A percentile compares a stretch with the other conserved stretches of the same genome.
Conservation (phyloP, 139 green algal genomes). For the Coelastrella sp. region DNA sequence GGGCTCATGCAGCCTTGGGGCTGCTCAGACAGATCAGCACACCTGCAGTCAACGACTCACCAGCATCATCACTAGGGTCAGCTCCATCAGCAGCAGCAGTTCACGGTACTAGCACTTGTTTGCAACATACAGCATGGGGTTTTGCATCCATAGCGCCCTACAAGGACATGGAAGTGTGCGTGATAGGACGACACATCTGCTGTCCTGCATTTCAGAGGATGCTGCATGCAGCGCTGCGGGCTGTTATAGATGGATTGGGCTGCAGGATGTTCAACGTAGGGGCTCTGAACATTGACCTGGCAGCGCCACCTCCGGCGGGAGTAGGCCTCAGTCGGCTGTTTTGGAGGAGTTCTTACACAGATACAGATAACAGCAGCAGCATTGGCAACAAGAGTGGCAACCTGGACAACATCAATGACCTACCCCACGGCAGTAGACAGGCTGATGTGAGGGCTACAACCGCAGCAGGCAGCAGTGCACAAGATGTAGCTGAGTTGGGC, state of each 20-base stretch:
- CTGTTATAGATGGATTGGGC: conserved; percentile 82
- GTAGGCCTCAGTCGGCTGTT: background rate
- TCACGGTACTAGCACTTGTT: background rate
- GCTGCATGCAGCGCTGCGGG: conserved; percentile 68
- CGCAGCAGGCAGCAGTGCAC: background rate
- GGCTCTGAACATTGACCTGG: conserved; percentile 59
- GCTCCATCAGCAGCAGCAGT: background rate
- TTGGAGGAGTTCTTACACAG: background rate
- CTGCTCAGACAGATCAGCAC: conserved; percentile 40
- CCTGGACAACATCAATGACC: background rate
- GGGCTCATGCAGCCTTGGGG: conserved; percentile 52
- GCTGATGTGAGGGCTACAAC: background rate
- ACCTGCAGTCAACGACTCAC: background rate
- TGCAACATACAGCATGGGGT: conserved; percentile 24
- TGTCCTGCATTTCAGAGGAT: conserved; percentile 63
- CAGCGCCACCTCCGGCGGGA: background rate
- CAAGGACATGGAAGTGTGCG: conserved; percentile 73
- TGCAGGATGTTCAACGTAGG: conserved; percentile 80
- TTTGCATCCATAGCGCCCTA: conserved; percentile 27
- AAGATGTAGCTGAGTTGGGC: too few relatives aligned
- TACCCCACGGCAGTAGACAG: background rate
- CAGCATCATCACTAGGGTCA: background rate
- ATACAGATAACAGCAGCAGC: conserved; percentile 20
- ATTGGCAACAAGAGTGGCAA: conserved; percentile 20
- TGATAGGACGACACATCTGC: conserved; percentile 61